phyloP scores from a whole-genome alignment of 306 rosid genomes.

The Prunus salicina region DNA sequence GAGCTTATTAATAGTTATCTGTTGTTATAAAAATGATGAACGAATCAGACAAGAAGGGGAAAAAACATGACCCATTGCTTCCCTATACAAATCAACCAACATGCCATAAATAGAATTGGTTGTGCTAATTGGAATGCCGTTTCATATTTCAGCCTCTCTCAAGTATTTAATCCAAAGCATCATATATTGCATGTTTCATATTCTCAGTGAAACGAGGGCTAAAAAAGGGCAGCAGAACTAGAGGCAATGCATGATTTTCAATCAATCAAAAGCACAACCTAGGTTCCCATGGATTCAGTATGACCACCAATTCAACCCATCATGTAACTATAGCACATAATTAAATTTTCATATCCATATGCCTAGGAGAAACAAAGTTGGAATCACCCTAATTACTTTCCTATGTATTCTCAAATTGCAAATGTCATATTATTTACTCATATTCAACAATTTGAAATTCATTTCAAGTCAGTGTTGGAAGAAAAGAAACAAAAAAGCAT shows the following conservation, averaged over 20 bases:
- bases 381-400: not conserved
- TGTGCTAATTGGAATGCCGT: not conserved
- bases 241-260: not conserved
- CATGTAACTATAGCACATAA: not conserved
- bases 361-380: not conserved
- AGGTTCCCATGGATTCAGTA: not conserved
- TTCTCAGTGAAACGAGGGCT: not conserved
- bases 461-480: too few species aligned
- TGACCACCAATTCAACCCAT: not conserved
- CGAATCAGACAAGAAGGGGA: not conserved
- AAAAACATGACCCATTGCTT: not conserved
- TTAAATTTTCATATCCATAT: not conserved
- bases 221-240: not conserved
- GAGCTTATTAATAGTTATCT: not conserved
- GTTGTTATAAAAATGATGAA: not conserved
- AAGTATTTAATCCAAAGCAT: not conserved
- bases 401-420: not conserved
- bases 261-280: not conserved
- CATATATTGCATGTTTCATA: not conserved
- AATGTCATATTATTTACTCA: not conserved
- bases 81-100: not conserved
- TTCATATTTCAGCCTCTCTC: not conserved
- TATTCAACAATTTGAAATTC: not conserved
- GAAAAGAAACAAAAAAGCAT: too few species aligned
- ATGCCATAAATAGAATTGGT: not conserved